phyloP scores from a whole-genome alignment of 345 rosid genomes.

The Eutrema heterophyllum region DNA sequence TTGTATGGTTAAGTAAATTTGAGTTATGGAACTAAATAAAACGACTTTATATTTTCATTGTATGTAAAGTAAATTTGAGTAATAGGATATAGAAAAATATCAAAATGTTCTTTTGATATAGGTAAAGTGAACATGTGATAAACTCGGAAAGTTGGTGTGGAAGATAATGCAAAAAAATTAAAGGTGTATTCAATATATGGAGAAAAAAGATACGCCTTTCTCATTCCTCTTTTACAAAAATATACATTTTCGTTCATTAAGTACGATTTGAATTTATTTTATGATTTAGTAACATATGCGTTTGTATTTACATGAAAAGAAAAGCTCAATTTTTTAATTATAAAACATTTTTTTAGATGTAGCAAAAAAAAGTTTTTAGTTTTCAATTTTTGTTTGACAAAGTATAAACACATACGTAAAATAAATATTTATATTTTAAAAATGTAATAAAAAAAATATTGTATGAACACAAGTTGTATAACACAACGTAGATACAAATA shows the following conservation, averaged over 20 bases:
- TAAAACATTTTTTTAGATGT: not conserved
- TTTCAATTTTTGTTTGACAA: not conserved
- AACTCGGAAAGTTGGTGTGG: conserved; percentile 11
- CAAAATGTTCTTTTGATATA: not conserved
- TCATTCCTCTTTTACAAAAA: conserved; percentile 18
- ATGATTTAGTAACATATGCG: not conserved
- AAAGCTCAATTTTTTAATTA: not conserved
- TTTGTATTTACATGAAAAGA: not conserved
- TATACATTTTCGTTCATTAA: not conserved
- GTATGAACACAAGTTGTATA: no score
- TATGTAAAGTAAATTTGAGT: not conserved
- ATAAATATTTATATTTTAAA: no score
- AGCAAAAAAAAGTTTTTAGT: not conserved
- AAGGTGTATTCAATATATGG: not conserved
- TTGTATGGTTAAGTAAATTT: not conserved
- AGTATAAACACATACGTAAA: no score
- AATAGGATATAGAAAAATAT: not conserved
- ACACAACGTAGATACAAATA: not conserved
- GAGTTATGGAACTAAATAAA: not conserved
- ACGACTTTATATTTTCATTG: not conserved
- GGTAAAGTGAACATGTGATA: conserved; percentile 17
- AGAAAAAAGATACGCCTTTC: conserved; percentile 3
- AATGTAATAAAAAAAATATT: no score
- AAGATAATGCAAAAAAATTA: conserved; percentile 11
- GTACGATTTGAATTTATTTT: not conserved